Evolutionary conservation across 306 rosid species (phyloP).

Genomic region (Cucumis hystrix): DNA sequence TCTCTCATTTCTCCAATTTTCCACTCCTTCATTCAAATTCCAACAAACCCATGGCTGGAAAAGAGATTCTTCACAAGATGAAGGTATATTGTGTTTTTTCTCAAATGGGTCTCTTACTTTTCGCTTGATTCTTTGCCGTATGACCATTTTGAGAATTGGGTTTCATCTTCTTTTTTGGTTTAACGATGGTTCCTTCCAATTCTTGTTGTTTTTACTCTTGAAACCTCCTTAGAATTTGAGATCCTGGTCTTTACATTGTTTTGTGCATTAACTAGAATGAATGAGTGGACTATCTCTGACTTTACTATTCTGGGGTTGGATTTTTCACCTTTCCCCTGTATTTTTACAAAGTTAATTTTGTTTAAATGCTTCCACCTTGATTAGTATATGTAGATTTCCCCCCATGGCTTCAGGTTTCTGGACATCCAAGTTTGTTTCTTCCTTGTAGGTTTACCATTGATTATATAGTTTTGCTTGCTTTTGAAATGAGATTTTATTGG

Average conservation of each 20-base stretch:
- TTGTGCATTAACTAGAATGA: background rate
- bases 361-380: background rate
- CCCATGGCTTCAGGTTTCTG: background rate
- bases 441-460: background rate
- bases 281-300: background rate
- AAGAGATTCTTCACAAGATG: conserved; percentile 66
- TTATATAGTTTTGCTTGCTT: background rate
- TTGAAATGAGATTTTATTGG: background rate
- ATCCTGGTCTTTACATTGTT: background rate
- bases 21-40: background rate
- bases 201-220: background rate
- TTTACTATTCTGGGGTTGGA: background rate
- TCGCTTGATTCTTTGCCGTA: background rate
- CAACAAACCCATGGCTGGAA: conserved; percentile 44
- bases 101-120: background rate
- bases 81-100: conserved; percentile 30
- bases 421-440: background rate
- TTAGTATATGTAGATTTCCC: background rate
- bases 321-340: background rate
- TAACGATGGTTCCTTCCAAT: background rate
- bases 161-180: background rate
- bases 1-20: background rate
- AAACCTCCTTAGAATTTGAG: background rate
- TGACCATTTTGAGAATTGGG: background rate
- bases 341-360: background rate